Base-by-base conservation (phyloP, 495 filamentous ascomycete genomes). In the Penicillium lividum region DNA sequence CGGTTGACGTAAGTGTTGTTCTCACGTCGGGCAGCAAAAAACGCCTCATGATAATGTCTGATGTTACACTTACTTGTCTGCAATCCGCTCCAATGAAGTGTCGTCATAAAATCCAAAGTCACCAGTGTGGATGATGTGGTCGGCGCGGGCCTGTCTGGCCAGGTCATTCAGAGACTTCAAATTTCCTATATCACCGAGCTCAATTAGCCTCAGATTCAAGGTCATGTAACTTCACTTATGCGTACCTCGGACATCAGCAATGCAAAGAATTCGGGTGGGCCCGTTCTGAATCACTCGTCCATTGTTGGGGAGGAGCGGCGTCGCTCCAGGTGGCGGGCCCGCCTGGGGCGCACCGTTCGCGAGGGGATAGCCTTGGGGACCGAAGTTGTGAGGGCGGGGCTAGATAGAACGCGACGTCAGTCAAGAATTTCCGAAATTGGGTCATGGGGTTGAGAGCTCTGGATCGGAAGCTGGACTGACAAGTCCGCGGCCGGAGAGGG, bases 21-120 rank as follows among this genome's bases (percentile, higher is more conserved):
- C 42, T 46, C n/a, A 54, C 40, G 33, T 59, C 54, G 55, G 64
- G 56, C 58, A 61, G 36, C 58, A 48, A 56, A 48, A 25, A 7
- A 45, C 16, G 11, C 3, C 5, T 15, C 45, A 18, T 5, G 30
- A 29, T 5, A 47, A 22, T 16, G 7, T 31, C 15, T 34, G 28
- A 15, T 18, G 40, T 59, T 13, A 34, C 44, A 81, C 91, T 81
- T 73, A 98, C 94, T 99, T 99, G 72, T 99, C 95, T 8, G 94
- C 94, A 79, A 99, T 98, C 55, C 95, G 89, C 65, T 99, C 93
- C 33, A 99, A 78, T 9, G 95, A 99, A 42, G 86, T 89, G 51
- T 95, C 91, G 70, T 99, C 95, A 75, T 99, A 99, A 77, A 99
- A 99, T 53, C 95, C 95, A 70, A 99, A 99, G 70, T 99, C 95